Evolutionary conservation across 768 basidiomycete genomes (phyloP).

Genomic region (Podaxis carcinomalis): DNA sequence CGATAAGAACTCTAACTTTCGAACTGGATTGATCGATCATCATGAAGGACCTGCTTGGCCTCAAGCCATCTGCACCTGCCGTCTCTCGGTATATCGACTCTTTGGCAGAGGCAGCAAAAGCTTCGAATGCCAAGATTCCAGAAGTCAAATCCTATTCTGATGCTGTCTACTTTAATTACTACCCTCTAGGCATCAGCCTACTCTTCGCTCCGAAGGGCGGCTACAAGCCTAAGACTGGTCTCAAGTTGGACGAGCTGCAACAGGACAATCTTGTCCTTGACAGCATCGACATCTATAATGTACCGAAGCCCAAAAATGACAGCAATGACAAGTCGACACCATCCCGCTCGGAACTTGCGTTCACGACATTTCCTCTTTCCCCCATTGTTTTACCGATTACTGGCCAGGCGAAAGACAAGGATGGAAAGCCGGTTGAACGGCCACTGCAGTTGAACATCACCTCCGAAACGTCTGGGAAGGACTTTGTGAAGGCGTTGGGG

Average conservation of each 20-base stretch:
- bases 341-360: constrained; percentile 46
- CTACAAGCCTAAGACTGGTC: constrained; percentile 51
- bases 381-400: constrained; percentile 47
- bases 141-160: constrained; percentile 80
- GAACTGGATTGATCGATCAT: not conserved
- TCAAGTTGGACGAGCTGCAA: constrained; percentile 29
- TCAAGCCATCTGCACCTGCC: constrained; percentile 40
- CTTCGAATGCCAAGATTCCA: constrained; percentile 26
- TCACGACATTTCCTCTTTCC: constrained; percentile 50
- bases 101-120: constrained; percentile 25
- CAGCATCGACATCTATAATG: constrained; percentile 82
- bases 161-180: constrained; percentile 84
- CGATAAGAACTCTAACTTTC: not conserved
- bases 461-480: constrained; percentile 61
- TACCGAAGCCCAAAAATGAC: constrained; percentile 25
- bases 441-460: constrained; percentile 39
- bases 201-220: constrained; percentile 65
- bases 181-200: constrained; percentile 73
- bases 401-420: constrained; percentile 27
- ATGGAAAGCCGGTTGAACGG: constrained; percentile 31
- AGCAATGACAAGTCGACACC: constrained; percentile 29
- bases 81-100: constrained; percentile 39
- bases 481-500: constrained; percentile 70
- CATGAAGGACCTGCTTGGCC: constrained; percentile 43
- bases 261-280: constrained; percentile 55